These are phyloP conservation scores for Candida coleopterorum DNA, from an alignment of 805 yeast species.

Conservation along the genomic window DNA sequence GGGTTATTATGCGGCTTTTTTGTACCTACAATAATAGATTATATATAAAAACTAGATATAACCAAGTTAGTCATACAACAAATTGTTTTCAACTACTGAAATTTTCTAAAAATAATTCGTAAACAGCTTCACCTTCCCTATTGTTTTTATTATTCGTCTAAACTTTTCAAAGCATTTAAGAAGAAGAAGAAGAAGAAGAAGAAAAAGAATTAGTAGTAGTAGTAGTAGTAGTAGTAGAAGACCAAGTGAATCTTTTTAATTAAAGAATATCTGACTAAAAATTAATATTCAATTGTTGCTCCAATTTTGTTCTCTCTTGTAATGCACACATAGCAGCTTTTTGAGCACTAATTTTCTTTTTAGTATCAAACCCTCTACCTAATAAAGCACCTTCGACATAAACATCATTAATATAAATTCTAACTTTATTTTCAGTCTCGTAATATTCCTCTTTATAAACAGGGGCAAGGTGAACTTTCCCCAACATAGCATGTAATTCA, in stretches of 20 bases:
- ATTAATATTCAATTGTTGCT: background rate
- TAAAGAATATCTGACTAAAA: too few relatives aligned
- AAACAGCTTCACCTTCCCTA: too few relatives aligned
- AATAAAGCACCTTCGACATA: slow-evolving; percentile 15
- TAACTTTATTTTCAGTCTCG: slow-evolving; percentile 18
- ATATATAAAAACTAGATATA: background rate
- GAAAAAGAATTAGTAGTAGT: too few relatives aligned
- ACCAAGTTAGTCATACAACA: background rate
- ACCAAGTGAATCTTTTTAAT: too few relatives aligned
- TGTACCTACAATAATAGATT: slow-evolving; percentile 18
- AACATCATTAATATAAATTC: slow-evolving; percentile 17
- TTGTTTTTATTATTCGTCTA: too few relatives aligned
- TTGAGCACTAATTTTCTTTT: slow-evolving; percentile 35
- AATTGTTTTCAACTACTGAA: too few relatives aligned
- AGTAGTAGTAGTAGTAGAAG: too few relatives aligned
- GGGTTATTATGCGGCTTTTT: slow-evolving; percentile 38
- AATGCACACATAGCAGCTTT: slow-evolving; percentile 34
- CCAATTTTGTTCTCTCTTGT: slow-evolving; percentile 11
- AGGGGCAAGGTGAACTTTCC: slow-evolving; percentile 23
- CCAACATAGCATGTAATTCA: slow-evolving; percentile 24
- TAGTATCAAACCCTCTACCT: slow-evolving; percentile 27
- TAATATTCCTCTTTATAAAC: slow-evolving; percentile 22
- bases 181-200: too few relatives aligned
- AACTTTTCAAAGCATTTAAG: too few relatives aligned
- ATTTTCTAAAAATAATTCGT: too few relatives aligned